Evolutionary conservation across 371 early-diverging fungal genomes (phyloP), one percentile per base, ranked within the genome.

Genomic region (Sporodiniella umbellata): DNA sequence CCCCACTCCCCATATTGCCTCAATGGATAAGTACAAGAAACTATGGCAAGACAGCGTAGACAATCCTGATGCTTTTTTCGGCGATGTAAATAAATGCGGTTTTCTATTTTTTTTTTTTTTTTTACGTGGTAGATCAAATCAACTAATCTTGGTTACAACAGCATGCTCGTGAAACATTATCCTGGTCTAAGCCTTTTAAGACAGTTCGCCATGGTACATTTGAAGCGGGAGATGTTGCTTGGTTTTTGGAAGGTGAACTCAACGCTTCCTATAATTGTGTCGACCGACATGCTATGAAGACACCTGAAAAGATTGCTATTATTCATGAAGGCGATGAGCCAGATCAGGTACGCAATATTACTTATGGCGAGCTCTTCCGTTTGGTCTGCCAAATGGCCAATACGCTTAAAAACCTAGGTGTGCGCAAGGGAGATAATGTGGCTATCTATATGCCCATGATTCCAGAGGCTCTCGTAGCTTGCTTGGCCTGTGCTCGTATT

Each of bases 381-480:
- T 70, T 88, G 47, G 94, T 97, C 19, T 84, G 85, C 58, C 83
- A 85, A 42, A 72, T 96, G 31, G 89, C 95, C 46, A 91, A 93
- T 55, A 83, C 87, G 4, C 70, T 98, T 11, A 75, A 75, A 46
- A 79, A 76, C 35, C 71, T 85, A 44, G 96, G 95, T 12, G 79
- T 95, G 43, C 79, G 83, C 53, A 93, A 94, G 70, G 95, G 96
- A 35, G 94, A 95, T 60, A 86, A 85, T 4, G 95, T 98, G 19
- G 83, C 93, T 30, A 88, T 98, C 54, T 98, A 98, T 68, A 92
- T 98, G 94, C 95, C 98, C 30, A 98, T 96, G 96, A 85, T 93
- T 30, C 95, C 97, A 11, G 91, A 96, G 64, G 93, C 98, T 3
- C 84, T 91, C 1, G 84, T 92, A 48, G 84, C 92, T 1, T 86